Base-by-base conservation (phyloP, 495 filamentous ascomycete genomes). In the Trichoderma reesei region DNA sequence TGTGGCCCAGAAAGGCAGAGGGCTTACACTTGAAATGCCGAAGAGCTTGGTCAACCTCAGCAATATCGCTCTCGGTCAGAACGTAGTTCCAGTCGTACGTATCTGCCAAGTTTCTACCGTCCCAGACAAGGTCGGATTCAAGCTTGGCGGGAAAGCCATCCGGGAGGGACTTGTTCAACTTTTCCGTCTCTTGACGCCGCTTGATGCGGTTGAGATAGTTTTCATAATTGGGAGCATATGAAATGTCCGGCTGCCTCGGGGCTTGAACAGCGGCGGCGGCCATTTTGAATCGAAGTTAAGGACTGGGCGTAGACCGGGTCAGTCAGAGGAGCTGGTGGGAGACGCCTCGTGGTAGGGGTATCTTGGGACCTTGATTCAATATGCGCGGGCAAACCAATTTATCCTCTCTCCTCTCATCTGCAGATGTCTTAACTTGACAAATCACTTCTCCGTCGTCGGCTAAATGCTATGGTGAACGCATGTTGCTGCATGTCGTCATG, bases 21-120 rank as follows among this genome's bases (percentile, higher is more conserved):
- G 16, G 67, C 67, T 11, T 66, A 83, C 82, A 67, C 68, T 83
- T 81, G 67, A 87, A 88, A 62, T 83, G 76, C 37, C 68, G 67
- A 63, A 88, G 64, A 0, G 80, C 85, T 37, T 69, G 59, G 42
- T 87, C 78, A 39, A 88, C 80, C 69, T 88, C 86, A 26, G 74
- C 72, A 4, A 86, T 63, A 62, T 87, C 76, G 5, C 70, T 68
- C 41, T 71, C 70, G 33, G 65, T 82, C 44, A 86, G 69, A 26
- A 73, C 63, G 60, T 80, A 82, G 31, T 76, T 78, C 81, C 82
- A 86, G 65, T 84, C 74, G 65, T 76, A 78, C 1, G 69, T 71
- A 11, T 82, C 74, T 36, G 71, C 74, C 13, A 86, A 67, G 34
- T 77, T 78, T 51, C 78, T 72, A 1, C 82, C 82, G 60, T 85